A percentile compares a stretch with the other conserved stretches of the same genome.
Evolutionary conservation across 768 basidiomycete species (phyloP).

Genomic region (Amanita jacksonii): DNA sequence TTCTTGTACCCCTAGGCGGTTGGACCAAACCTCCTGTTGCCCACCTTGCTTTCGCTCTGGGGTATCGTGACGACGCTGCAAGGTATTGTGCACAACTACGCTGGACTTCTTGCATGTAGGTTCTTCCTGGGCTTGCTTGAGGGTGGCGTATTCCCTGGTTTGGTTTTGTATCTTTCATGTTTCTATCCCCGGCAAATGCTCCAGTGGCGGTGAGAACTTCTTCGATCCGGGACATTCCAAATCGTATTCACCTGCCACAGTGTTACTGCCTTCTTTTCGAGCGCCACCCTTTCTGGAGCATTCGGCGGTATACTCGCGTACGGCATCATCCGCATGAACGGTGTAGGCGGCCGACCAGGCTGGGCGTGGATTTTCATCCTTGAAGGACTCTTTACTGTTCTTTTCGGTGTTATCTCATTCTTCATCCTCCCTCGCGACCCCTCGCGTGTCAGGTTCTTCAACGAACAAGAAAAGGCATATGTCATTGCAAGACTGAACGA

Average conservation of each 20-base stretch:
- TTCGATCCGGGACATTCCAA: neutral
- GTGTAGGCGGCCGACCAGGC: slow-evolving; percentile 40
- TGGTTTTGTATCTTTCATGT: slow-evolving; percentile 47
- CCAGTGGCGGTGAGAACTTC: slow-evolving; percentile 32
- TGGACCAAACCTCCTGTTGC: slow-evolving; percentile 49
- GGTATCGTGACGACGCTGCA: slow-evolving; percentile 58
- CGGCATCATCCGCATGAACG: slow-evolving; percentile 57
- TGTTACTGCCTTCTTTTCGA: slow-evolving; percentile 39
- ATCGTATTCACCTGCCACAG: slow-evolving; percentile 18
- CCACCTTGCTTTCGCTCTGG: slow-evolving; percentile 56
- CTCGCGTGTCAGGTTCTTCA: slow-evolving; percentile 39
- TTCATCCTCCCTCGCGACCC: slow-evolving; percentile 20
- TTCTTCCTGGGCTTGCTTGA: slow-evolving; percentile 45
- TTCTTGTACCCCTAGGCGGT: slow-evolving; percentile 25
- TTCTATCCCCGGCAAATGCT: slow-evolving; percentile 44
- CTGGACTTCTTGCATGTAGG: slow-evolving; percentile 35
- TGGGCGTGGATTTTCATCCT: slow-evolving; percentile 68
- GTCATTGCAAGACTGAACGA: slow-evolving; percentile 29
- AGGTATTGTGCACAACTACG: slow-evolving; percentile 41
- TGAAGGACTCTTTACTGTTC: slow-evolving; percentile 55
- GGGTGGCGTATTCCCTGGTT: slow-evolving; percentile 50
- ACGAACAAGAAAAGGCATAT: slow-evolving; percentile 37
- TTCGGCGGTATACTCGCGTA: slow-evolving; percentile 63
- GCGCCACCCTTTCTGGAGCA: slow-evolving; percentile 50
- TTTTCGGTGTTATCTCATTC: slow-evolving; percentile 44